These are phyloP conservation scores for Aureobasidium pullulans DNA, from an alignment of 2,329 filamentous ascomycete species.

Conservation along the genomic window DNA sequence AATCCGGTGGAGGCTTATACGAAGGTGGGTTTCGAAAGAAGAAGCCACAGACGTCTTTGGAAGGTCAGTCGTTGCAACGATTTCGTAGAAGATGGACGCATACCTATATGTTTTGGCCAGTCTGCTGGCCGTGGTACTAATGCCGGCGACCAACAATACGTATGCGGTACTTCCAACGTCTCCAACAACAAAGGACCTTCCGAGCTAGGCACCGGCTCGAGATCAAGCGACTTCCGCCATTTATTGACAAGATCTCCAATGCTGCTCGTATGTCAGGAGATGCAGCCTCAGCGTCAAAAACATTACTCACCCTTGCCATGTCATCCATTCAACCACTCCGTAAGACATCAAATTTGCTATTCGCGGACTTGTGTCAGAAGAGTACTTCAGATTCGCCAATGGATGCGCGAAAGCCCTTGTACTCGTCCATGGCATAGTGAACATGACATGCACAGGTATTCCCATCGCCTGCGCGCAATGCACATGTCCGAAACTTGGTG, in stretches of 20 bases:
- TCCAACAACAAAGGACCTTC: slow-evolving; percentile 2
- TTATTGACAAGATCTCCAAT: slow-evolving; percentile 15
- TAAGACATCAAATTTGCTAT: slow-evolving; percentile 80
- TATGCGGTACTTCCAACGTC: slow-evolving; percentile 12
- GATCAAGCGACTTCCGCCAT: slow-evolving; percentile 12
- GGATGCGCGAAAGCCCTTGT: slow-evolving; percentile 53
- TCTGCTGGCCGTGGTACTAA: slow-evolving; percentile 64
- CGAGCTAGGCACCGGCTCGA: slow-evolving; percentile 5
- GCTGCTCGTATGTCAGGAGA: not conserved
- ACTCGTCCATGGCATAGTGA: slow-evolving; percentile 63
- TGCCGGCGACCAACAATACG: slow-evolving; percentile 64
- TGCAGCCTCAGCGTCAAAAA: no score
- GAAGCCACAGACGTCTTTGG: slow-evolving; percentile 37
- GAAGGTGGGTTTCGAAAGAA: slow-evolving; percentile 11
- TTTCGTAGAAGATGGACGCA: not conserved
- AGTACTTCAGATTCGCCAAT: slow-evolving; percentile 63
- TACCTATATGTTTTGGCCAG: slow-evolving; percentile 55
- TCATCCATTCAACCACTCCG: slow-evolving; percentile 80
- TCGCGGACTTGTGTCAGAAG: slow-evolving; percentile 65
- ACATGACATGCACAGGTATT: slow-evolving; percentile 76
- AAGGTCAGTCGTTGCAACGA: not conserved
- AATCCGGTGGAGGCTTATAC: slow-evolving; percentile 6
- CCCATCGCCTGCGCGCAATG: slow-evolving; percentile 69
- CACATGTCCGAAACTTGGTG: slow-evolving; percentile 67
- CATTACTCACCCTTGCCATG: slow-evolving; percentile 62